Evolutionary conservation across 768 basidiomycete species (phyloP).

Genomic region (Panaeolus papilionaceus): DNA sequence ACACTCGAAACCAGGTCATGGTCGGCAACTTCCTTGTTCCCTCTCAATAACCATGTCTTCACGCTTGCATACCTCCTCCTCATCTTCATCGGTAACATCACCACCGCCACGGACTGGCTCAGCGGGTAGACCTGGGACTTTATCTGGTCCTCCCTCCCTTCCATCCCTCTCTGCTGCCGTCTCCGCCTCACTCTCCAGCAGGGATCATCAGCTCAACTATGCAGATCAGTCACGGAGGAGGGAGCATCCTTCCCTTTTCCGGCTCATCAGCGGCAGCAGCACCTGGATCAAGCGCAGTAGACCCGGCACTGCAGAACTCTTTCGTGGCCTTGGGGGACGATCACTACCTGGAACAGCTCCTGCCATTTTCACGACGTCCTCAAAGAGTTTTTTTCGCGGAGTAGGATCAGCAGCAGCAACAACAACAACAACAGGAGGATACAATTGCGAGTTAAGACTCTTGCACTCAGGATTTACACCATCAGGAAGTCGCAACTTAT

Average conservation of each 20-base stretch:
- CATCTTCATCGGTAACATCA: conserved; percentile 25
- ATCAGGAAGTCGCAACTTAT: not conserved
- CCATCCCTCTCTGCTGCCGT: conserved; percentile 79
- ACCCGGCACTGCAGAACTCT: not conserved
- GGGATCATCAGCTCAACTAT: conserved; percentile 17
- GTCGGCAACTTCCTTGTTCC: too few relatives aligned
- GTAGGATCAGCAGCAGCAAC: conserved; percentile 44
- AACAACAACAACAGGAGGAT: conserved; percentile 13
- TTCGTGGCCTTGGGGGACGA: not conserved
- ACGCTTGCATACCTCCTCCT: too few relatives aligned
- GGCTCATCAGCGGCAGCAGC: conserved; percentile 50
- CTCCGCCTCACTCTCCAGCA: conserved; percentile 65
- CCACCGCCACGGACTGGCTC: conserved; percentile 35
- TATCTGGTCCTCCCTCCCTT: conserved; percentile 58
- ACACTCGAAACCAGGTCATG: too few relatives aligned
- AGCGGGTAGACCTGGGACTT: conserved; percentile 57
- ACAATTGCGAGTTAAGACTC: conserved; percentile 36
- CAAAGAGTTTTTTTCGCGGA: conserved; percentile 55
- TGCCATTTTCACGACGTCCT: conserved; percentile 28
- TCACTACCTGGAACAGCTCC: conserved; percentile 2
- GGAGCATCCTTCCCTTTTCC: conserved; percentile 45
- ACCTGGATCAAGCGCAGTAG: not conserved
- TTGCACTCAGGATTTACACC: conserved; percentile 41
- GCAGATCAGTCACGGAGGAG: conserved; percentile 13
- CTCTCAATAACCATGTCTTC: too few relatives aligned